These are phyloP conservation scores for Macaranga tanarius DNA, from an alignment of 441 rosid genomes.

Conservation along the genomic window DNA sequence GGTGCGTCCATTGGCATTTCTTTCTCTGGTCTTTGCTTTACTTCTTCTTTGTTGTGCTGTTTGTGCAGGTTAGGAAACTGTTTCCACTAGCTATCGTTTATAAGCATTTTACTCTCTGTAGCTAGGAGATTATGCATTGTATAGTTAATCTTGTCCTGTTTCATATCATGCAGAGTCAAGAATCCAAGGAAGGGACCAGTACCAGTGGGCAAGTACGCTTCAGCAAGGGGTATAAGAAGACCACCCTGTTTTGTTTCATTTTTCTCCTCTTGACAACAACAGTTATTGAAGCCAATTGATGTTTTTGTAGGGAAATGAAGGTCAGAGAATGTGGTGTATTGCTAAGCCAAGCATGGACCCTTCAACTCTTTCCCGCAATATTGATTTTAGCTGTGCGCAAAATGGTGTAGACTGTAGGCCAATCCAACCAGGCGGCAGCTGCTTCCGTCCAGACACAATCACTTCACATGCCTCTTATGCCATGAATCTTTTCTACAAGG, in stretches of 20 bases:
- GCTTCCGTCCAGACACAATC: slow-evolving; percentile 27
- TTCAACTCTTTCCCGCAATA: slow-evolving; percentile 22
- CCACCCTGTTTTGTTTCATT: background rate
- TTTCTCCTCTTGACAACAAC: background rate
- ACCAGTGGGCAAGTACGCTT: background rate
- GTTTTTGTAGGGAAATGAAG: slow-evolving; percentile 12
- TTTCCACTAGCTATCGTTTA: background rate
- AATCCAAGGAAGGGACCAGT: slow-evolving; percentile 5
- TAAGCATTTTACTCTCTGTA: background rate
- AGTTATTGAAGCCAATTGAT: background rate
- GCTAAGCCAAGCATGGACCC: slow-evolving; percentile 31
- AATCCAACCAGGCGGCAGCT: slow-evolving; percentile 39
- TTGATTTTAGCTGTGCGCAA: slow-evolving; percentile 33
- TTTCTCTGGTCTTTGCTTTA: slow-evolving; percentile 22
- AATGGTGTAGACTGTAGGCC: slow-evolving; percentile 32
- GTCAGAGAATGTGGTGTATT: slow-evolving; percentile 32
- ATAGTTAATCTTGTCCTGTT: background rate
- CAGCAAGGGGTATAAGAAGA: no score
- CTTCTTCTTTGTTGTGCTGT: slow-evolving; percentile 28
- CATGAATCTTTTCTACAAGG: slow-evolving; percentile 41
- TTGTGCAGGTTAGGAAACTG: slow-evolving; percentile 16
- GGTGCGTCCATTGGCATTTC: slow-evolving; percentile 11
- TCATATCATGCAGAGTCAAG: slow-evolving; percentile 17
- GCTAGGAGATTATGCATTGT: background rate
- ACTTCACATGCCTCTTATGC: slow-evolving; percentile 38